These are phyloP conservation scores for Russula compacta DNA, from an alignment of 768 basidiomycete species.

Conservation along the genomic window DNA sequence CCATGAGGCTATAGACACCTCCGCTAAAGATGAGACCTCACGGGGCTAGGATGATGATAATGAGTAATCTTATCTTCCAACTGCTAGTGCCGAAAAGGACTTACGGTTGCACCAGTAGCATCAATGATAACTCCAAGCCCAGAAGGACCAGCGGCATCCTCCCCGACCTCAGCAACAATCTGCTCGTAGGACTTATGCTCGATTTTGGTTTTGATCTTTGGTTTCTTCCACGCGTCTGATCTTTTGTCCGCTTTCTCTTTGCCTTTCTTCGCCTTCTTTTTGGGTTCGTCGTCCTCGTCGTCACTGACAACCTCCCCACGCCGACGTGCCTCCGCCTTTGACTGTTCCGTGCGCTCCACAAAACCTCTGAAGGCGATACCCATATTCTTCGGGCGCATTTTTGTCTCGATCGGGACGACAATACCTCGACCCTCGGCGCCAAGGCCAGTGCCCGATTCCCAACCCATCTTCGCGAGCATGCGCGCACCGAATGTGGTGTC, in stretches of 20 bases:
- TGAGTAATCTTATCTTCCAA: slow-evolving; percentile 12
- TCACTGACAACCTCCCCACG: slow-evolving; percentile 69
- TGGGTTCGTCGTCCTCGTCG: slow-evolving; percentile 48
- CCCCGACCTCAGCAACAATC: slow-evolving; percentile 80
- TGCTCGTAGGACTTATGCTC: slow-evolving; percentile 98
- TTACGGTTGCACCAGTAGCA: slow-evolving; percentile 83
- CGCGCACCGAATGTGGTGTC: slow-evolving; percentile 73
- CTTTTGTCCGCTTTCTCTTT: slow-evolving; percentile 37
- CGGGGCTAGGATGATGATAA: slow-evolving; percentile 44
- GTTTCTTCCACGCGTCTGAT: slow-evolving; percentile 78
- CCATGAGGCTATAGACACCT: slow-evolving; percentile 70
- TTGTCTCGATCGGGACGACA: slow-evolving; percentile 79
- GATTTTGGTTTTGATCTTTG: slow-evolving; percentile 71
- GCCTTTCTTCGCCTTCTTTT: slow-evolving; percentile 44
- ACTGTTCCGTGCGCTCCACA: slow-evolving; percentile 80
- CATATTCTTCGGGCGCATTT: slow-evolving; percentile 74
- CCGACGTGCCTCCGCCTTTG: slow-evolving; percentile 68
- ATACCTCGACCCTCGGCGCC: slow-evolving; percentile 73
- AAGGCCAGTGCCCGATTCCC: slow-evolving; percentile 75
- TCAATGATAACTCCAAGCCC: slow-evolving; percentile 88
- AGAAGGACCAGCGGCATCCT: slow-evolving; percentile 36
- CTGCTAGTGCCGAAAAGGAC: slow-evolving; percentile 25
- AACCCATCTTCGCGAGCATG: slow-evolving; percentile 93
- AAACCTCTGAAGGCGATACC: slow-evolving; percentile 86
- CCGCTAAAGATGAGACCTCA: slow-evolving; percentile 79